Conservation (phyloP, 2,329 filamentous ascomycete genomes). For the Penicillium sp. region DNA sequence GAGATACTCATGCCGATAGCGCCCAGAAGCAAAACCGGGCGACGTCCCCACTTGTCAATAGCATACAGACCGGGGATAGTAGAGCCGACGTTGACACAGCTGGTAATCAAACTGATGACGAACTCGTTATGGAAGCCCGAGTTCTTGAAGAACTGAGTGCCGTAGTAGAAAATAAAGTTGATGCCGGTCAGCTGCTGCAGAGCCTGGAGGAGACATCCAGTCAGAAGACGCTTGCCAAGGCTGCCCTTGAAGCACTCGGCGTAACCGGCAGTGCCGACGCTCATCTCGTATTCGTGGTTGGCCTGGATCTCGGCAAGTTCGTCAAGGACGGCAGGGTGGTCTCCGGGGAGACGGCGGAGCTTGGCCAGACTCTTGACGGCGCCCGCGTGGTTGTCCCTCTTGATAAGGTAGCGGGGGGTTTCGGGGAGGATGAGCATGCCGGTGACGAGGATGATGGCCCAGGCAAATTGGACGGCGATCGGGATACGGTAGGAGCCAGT, state of each 20-base stretch:
- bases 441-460: conserved; percentile 72
- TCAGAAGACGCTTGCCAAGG: conserved; percentile 40
- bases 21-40: conserved; percentile 46
- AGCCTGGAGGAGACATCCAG: conserved; percentile 41
- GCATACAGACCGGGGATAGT: conserved; percentile 51
- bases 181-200: conserved; percentile 46
- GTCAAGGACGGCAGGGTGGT: conserved; percentile 69
- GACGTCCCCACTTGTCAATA: conserved; percentile 53
- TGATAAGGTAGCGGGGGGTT: conserved; percentile 80
- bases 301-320: conserved; percentile 82
- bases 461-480: conserved; percentile 75
- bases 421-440: conserved; percentile 78
- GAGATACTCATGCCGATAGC: conserved; percentile 48
- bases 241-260: conserved; percentile 24
- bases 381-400: conserved; percentile 66
- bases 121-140: conserved; percentile 8
- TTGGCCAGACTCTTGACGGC: conserved; percentile 64
- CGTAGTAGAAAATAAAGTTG: conserved; percentile 48
- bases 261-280: conserved; percentile 9
- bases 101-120: conserved; percentile 46
- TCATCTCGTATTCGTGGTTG: conserved; percentile 76
- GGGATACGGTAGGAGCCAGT: conserved; percentile 74
- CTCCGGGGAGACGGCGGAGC: conserved; percentile 68
- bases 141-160: conserved; percentile 40
- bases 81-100: conserved; percentile 49